These are phyloP conservation scores for Hypoxylon trugodes DNA, from an alignment of 495 filamentous ascomycete genomes.

Conservation along the genomic window DNA sequence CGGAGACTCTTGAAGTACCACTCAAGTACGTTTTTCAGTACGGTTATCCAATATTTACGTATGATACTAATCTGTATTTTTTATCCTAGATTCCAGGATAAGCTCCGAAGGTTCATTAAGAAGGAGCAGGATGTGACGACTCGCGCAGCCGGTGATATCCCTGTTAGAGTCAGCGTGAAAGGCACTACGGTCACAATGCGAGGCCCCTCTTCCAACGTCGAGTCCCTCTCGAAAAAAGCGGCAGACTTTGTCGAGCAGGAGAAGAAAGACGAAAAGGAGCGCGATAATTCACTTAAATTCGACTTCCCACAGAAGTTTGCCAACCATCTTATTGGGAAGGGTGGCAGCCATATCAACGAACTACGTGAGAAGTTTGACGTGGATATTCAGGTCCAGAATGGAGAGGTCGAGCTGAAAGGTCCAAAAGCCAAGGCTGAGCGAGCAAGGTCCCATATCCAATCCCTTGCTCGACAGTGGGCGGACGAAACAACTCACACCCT, in stretches of 20 bases:
- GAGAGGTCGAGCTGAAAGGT: slow-evolving; percentile 68
- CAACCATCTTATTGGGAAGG: slow-evolving; percentile 90
- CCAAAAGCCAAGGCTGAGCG: slow-evolving; percentile 77
- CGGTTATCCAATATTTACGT: not conserved
- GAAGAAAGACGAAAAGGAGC: slow-evolving; percentile 86
- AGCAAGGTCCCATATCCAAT: slow-evolving; percentile 77
- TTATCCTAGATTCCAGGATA: slow-evolving; percentile 72
- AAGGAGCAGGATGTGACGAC: slow-evolving; percentile 70
- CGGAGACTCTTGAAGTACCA: slow-evolving; percentile 72
- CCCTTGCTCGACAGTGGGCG: slow-evolving; percentile 78
- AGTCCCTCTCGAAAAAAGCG: slow-evolving; percentile 73
- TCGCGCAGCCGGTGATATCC: slow-evolving; percentile 70
- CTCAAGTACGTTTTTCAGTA: slow-evolving; percentile 63
- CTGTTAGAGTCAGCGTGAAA: slow-evolving; percentile 69
- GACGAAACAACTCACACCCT: slow-evolving; percentile 86
- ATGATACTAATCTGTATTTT: slow-evolving; percentile 17
- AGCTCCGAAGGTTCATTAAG: slow-evolving; percentile 77
- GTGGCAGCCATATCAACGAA: slow-evolving; percentile 92
- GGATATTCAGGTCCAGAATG: slow-evolving; percentile 88
- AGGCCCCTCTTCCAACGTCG: slow-evolving; percentile 76
- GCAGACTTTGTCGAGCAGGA: slow-evolving; percentile 81
- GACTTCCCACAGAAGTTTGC: slow-evolving; percentile 95
- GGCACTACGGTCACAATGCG: slow-evolving; percentile 72
- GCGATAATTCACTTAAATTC: slow-evolving; percentile 82
- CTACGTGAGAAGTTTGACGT: slow-evolving; percentile 97